These are phyloP conservation scores for Kalanchoe fedtschenkoi DNA, from an alignment of 164 flowering plant genomes.

Conservation along the genomic window DNA sequence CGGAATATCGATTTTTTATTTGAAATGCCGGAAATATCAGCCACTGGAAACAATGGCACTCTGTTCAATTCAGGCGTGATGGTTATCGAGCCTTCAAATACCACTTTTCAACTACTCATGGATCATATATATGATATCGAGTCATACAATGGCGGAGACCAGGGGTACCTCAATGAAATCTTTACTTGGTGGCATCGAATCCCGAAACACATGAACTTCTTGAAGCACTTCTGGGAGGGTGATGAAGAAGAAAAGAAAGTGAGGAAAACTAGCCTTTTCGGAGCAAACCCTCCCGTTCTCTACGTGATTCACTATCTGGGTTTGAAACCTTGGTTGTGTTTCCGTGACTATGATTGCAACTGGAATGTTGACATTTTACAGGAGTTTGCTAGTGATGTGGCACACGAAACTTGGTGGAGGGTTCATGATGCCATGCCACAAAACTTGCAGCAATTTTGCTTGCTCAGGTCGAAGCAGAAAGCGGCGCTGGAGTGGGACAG, in stretches of 20 bases:
- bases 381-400: conserved; percentile 81
- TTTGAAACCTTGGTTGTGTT: conserved; percentile 88
- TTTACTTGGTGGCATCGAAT: conserved; percentile 98
- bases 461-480: conserved; percentile 77
- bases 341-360: conserved; percentile 88
- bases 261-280: conserved; percentile 60
- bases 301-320: conserved; percentile 88
- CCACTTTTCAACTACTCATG: conserved; percentile 78
- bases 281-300: conserved; percentile 74
- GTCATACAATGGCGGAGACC: conserved; percentile 94
- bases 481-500: conserved; percentile 87
- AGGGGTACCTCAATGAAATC: conserved; percentile 80
- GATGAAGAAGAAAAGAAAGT: conserved; percentile 63
- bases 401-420: conserved; percentile 83
- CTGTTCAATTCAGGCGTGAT: conserved; percentile 92
- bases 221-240: conserved; percentile 84
- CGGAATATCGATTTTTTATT: conserved; percentile 78
- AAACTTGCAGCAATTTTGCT: conserved; percentile 63
- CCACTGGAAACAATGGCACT: conserved; percentile 76
- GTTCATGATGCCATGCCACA: conserved; percentile 87
- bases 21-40: conserved; percentile 82
- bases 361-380: conserved; percentile 78
- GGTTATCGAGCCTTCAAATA: conserved; percentile 87
- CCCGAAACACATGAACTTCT: conserved; percentile 84
- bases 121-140: conserved; percentile 76